A percentile compares a stretch with the other conserved stretches of the same genome.
phyloP scores from a whole-genome alignment of 768 basidiomycete species.

The Amanita exitialis region DNA sequence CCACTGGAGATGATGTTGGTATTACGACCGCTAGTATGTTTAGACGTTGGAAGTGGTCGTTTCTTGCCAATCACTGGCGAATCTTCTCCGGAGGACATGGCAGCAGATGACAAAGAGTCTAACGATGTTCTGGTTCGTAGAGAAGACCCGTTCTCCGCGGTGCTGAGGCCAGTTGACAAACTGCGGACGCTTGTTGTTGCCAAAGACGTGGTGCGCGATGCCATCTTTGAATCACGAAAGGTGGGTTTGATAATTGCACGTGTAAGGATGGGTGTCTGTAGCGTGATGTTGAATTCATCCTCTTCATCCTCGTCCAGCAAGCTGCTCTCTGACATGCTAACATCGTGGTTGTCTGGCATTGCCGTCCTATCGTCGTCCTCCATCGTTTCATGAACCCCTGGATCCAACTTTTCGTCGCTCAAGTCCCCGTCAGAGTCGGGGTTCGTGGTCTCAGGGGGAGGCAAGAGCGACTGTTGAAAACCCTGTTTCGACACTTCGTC shows the following conservation, averaged over 20 bases:
- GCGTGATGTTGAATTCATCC: constrained; percentile 55
- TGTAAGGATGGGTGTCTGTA: constrained; percentile 46
- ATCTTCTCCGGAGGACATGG: constrained; percentile 19
- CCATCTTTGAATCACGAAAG: background rate
- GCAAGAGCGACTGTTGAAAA: constrained; percentile 68
- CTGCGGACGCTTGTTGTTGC: constrained; percentile 11
- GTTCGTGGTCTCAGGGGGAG: constrained; percentile 46
- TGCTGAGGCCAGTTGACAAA: constrained; percentile 27
- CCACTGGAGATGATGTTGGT: background rate
- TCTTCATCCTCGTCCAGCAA: constrained; percentile 34
- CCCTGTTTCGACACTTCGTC: constrained; percentile 29
- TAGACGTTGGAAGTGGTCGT: constrained; percentile 22
- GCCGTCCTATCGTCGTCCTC: constrained; percentile 17
- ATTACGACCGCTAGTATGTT: constrained; percentile 10
- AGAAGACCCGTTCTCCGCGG: constrained; percentile 26
- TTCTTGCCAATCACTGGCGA: constrained; percentile 33
- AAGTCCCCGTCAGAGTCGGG: constrained; percentile 48
- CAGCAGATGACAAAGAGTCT: constrained; percentile 26
- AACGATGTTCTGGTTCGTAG: constrained; percentile 29
- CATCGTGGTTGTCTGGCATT: constrained; percentile 22
- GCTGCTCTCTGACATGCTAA: constrained; percentile 18
- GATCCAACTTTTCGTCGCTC: constrained; percentile 40
- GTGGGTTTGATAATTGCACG: background rate
- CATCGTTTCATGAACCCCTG: constrained; percentile 28
- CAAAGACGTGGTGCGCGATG: constrained; percentile 1